These are phyloP conservation scores for Metschnikowia bowlesiae DNA, from an alignment of 805 yeast genomes.

Conservation along the genomic window DNA sequence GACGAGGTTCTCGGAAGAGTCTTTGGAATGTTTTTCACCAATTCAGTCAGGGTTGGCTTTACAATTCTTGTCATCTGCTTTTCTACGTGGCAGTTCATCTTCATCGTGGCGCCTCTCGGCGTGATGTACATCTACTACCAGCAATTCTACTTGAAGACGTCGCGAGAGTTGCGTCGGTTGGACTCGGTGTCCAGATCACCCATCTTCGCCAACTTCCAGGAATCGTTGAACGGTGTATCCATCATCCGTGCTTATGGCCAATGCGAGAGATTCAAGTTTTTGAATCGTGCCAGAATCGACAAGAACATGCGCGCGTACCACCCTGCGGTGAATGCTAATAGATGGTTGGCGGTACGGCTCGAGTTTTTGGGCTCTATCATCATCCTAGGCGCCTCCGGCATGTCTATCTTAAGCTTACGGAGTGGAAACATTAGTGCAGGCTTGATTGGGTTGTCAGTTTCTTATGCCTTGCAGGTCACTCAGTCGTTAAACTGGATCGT, in stretches of 20 bases:
- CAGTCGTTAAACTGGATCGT: constrained; percentile 96
- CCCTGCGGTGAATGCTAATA: constrained; percentile 87
- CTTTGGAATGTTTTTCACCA: constrained; percentile 62
- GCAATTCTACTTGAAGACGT: constrained; percentile 68
- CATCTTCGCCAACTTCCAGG: constrained; percentile 80
- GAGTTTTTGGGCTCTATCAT: constrained; percentile 89
- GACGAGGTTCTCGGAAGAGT: constrained; percentile 76
- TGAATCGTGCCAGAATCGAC: constrained; percentile 72
- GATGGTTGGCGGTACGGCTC: constrained; percentile 96
- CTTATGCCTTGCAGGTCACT: constrained; percentile 89
- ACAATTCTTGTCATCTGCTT: constrained; percentile 75
- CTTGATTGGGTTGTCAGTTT: constrained; percentile 86
- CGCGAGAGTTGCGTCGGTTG: constrained; percentile 78
- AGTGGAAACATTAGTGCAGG: constrained; percentile 80
- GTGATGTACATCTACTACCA: constrained; percentile 67
- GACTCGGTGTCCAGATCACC: constrained; percentile 80
- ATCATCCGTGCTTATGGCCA: constrained; percentile 74
- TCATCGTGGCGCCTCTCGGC: constrained; percentile 67
- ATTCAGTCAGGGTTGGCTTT: constrained; percentile 59
- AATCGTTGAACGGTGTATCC: constrained; percentile 69
- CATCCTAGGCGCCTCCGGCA: constrained; percentile 79
- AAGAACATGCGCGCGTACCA: constrained; percentile 87
- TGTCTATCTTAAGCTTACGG: constrained; percentile 66
- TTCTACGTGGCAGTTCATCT: constrained; percentile 83
- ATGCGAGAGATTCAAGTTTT: constrained; percentile 53